A percentile compares a stretch with the other conserved stretches of the same genome.
Evolutionary conservation across 345 rosid genomes (phyloP).

Genomic region (Draba incana): DNA sequence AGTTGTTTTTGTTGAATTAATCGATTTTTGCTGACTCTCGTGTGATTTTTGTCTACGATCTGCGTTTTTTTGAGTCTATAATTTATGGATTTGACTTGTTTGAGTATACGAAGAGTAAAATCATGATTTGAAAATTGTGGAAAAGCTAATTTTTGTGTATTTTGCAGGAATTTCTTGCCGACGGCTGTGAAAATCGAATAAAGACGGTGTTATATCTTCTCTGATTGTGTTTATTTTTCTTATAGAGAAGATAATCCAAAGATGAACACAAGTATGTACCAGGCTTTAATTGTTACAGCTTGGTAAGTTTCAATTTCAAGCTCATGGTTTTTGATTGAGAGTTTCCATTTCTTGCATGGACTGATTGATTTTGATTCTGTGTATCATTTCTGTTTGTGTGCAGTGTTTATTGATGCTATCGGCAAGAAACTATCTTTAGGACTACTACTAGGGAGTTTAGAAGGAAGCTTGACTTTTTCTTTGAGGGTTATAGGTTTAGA

Average conservation of each 20-base stretch:
- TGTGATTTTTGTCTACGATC: slow-evolving; percentile 12
- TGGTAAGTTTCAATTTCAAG: slow-evolving; percentile 35
- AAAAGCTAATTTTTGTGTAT: not conserved
- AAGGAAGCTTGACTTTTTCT: slow-evolving; percentile 41
- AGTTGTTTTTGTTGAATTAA: slow-evolving; percentile 19
- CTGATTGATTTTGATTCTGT: slow-evolving; percentile 12
- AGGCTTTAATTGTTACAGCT: slow-evolving; percentile 25
- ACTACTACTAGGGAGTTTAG: slow-evolving; percentile 42
- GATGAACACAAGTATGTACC: slow-evolving; percentile 37
- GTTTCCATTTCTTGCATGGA: not conserved
- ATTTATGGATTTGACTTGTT: slow-evolving; percentile 14
- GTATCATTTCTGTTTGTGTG: slow-evolving; percentile 11
- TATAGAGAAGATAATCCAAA: slow-evolving; percentile 11
- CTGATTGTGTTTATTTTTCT: slow-evolving; percentile 33
- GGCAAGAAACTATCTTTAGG: slow-evolving; percentile 48
- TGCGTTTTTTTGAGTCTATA: slow-evolving; percentile 15
- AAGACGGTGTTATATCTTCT: slow-evolving; percentile 32
- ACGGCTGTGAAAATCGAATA: slow-evolving; percentile 21
- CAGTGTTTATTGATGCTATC: slow-evolving; percentile 38
- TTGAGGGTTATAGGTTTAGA: slow-evolving; percentile 49
- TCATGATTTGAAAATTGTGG: not conserved
- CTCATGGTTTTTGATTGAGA: not conserved
- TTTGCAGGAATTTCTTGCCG: slow-evolving; percentile 32
- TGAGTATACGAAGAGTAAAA: not conserved
- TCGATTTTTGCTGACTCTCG: not conserved